Evolutionary conservation across 371 early-diverging fungal species (phyloP).

Genomic region (Mucor plumbeus): DNA sequence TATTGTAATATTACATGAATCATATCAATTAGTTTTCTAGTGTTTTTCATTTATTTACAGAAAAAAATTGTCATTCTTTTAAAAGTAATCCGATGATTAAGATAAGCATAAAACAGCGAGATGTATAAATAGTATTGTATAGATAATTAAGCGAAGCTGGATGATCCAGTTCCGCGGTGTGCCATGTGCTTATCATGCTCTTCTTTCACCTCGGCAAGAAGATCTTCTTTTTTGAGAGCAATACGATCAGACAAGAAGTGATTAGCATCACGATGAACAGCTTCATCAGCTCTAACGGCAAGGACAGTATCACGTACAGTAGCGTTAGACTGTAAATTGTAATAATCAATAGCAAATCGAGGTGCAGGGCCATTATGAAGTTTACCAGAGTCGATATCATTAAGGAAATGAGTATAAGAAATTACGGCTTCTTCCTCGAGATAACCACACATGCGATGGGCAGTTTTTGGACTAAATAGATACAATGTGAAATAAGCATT

Average conservation of each 20-base stretch:
- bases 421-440: constrained; percentile 94
- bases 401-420: constrained; percentile 89
- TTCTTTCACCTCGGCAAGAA: constrained; percentile 19
- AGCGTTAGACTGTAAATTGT: constrained; percentile 84
- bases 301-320: constrained; percentile 91
- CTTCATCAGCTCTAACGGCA: constrained; percentile 96
- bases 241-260: constrained; percentile 81
- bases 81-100: no score
- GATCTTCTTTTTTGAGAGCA: constrained; percentile 27
- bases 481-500: constrained; percentile 89
- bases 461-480: constrained; percentile 78
- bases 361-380: constrained; percentile 75
- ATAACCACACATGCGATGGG: constrained; percentile 84
- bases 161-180: neutral
- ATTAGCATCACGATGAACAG: constrained; percentile 94
- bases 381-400: constrained; percentile 85
- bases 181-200: constrained; percentile 9
- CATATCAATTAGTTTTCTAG: no score
- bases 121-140: no score
- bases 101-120: no score
- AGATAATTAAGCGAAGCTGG: neutral
- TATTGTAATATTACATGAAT: no score
- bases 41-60: no score
- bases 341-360: constrained; percentile 89
- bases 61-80: no score